A percentile compares a stretch with the other conserved stretches of the same genome.
phyloP scores from a whole-genome alignment of 768 basidiomycete genomes.

The Tubosaeta brunneosetosa region DNA sequence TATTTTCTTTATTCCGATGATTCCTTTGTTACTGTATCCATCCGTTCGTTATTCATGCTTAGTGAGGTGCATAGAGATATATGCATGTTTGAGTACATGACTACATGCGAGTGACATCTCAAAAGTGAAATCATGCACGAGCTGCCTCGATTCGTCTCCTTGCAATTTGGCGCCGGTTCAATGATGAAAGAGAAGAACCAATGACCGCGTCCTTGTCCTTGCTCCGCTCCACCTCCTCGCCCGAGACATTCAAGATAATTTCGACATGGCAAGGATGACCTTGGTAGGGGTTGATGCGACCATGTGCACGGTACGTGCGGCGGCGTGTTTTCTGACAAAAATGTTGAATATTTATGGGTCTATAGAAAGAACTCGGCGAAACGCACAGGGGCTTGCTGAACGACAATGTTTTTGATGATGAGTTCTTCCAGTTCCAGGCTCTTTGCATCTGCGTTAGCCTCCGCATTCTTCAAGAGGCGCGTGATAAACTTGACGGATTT shows the following conservation, averaged over 20 bases:
- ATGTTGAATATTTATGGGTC: slow-evolving; percentile 1
- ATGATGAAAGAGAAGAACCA: slow-evolving; percentile 48
- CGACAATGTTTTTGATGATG: slow-evolving; percentile 92
- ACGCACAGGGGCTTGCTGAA: slow-evolving; percentile 96
- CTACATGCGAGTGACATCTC: slow-evolving; percentile 13
- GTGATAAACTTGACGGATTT: slow-evolving; percentile 96
- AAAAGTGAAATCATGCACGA: slow-evolving; percentile 42
- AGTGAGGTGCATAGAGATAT: background rate
- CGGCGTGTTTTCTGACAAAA: slow-evolving; percentile 87
- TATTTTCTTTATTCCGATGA: background rate
- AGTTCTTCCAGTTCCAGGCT: slow-evolving; percentile 91
- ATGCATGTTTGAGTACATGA: slow-evolving; percentile 31
- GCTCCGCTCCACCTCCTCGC: slow-evolving; percentile 85
- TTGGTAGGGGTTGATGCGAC: slow-evolving; percentile 98
- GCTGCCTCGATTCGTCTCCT: slow-evolving; percentile 85
- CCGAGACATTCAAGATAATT: slow-evolving; percentile 78
- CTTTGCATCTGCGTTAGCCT: slow-evolving; percentile 98
- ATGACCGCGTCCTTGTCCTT: slow-evolving; percentile 69
- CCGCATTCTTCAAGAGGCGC: slow-evolving; percentile 95
- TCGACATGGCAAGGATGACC: slow-evolving; percentile 97
- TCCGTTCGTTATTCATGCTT: slow-evolving; percentile 7
- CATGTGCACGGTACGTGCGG: slow-evolving; percentile 97
- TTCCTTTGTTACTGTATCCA: background rate
- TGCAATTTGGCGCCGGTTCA: slow-evolving; percentile 84
- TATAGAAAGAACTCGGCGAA: background rate